Evolutionary conservation across 2,329 filamentous ascomycete species (phyloP).

Genomic region (Colletotrichum chlorophyti): DNA sequence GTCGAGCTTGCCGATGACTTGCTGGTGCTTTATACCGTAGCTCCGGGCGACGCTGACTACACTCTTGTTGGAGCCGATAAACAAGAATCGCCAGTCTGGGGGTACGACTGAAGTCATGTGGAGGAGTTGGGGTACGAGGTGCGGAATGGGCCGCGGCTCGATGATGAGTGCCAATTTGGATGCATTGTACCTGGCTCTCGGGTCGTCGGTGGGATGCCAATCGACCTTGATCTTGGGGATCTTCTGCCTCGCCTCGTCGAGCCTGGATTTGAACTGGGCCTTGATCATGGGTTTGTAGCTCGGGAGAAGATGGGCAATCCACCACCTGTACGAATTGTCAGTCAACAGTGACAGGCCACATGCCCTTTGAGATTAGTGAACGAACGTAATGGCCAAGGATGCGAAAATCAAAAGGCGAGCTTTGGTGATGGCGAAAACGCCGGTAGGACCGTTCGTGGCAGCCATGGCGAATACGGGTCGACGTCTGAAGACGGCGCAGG

Average conservation of each 20-base stretch:
- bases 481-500: conserved; percentile 2
- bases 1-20: conserved; percentile 58
- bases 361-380: background rate
- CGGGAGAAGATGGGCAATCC: conserved; percentile 50
- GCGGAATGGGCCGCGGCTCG: conserved; percentile 53
- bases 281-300: conserved; percentile 51
- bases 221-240: conserved; percentile 48
- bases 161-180: conserved; percentile 61
- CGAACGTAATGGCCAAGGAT: conserved; percentile 48
- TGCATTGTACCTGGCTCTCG: conserved; percentile 48
- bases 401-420: conserved; percentile 41
- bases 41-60: conserved; percentile 51
- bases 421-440: conserved; percentile 42
- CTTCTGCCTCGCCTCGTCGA: conserved; percentile 48
- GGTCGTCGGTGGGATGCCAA: conserved; percentile 42
- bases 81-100: conserved; percentile 63
- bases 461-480: conserved; percentile 23
- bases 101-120: conserved; percentile 62
- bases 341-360: background rate
- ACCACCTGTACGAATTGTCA: conserved; percentile 48
- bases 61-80: conserved; percentile 57
- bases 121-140: conserved; percentile 56
- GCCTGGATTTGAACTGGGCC: conserved; percentile 42
- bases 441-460: conserved; percentile 13
- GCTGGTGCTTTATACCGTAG: conserved; percentile 55